Base-by-base conservation (phyloP, 257 asterid species). In the Solanum sitiens region DNA sequence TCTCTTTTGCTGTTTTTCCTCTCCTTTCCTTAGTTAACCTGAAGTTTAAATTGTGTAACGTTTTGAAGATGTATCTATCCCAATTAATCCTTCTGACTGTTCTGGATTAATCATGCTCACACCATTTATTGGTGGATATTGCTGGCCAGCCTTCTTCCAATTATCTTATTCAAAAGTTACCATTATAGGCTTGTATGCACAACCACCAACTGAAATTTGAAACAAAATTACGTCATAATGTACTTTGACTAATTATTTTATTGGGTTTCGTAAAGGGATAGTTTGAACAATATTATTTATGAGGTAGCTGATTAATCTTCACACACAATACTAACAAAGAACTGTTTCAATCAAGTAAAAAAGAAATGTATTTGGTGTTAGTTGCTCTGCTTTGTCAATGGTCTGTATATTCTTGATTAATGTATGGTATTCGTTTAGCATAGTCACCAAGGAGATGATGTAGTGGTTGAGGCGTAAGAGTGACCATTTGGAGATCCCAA, bases 1-100 rank as follows among this genome's bases (percentile, higher is more conserved):
- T 88, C 71, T 39, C 79, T 84, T 83, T 87, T 87, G 86, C 88
- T 70, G 75, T 83, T 87, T 56, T 56, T 18, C 13, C 35, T 80
- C 53, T 74, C 53, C 61, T 47, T 86, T 30, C 50, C 79, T 85
- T 56, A 61, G 76, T 4, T 39, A 21, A 47, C 44, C 44, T 30
- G 44, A 37, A 85, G 83, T 30, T 76, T 84, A 13, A 53, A 11
- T 50, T 82, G 70, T 53, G 16, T 32, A 16, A 82, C 2, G 20
- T 79, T 79, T 79, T 79, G 84, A 45, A 8, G 85, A 45, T 13
- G 40, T 5, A 79, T 45, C 67, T 45, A 79, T 77, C 85, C 27
- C 42, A 27, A 45, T 33, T 27, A 27, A 45, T 79, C 85, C 67
- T 79, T 47, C 27, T 45, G 65, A 8, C 8, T 79, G 42, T 47